Evolutionary conservation across 2,329 filamentous ascomycete genomes (phyloP), one percentile per base, ranked within the genome.

Genomic region (Penicillium sp.): DNA sequence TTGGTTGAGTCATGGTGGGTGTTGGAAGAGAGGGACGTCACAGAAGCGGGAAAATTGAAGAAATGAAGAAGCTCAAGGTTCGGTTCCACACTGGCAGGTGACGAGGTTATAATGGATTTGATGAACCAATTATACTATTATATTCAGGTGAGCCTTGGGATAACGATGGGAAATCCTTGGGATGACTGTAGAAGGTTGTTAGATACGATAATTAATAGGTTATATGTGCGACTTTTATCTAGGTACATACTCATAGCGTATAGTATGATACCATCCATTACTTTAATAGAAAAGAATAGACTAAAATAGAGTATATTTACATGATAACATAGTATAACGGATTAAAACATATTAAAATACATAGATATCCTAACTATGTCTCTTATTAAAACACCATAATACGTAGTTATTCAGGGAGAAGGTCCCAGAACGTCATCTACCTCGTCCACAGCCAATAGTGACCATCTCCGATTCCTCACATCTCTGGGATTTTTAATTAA

Each of bases 1-100:
- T 93, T 37, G 54, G 54, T 43, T 38, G 48, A 17, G 40, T 50
- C 46, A 56, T 56, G 46, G 21, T 55, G 46, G 21, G 27, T 13
- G 9, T 37, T n/a, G 46, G 8, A 17, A 27, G 45, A 31, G 12
- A 37, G 45, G 25, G 45, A 49, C 43, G 52, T 55, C 52, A 55
- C 45, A 23, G 29, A 38, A 47, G 41, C 23, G 45, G 35, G 19
- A 25, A 45, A 45, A 38, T 2, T 29, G 46, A 19, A 35, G n/a
- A 45, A 53, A 31, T 19, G 29, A 29, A 50, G 42, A 40, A 50
- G 53, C 35, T 43, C 19, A 50, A 51, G 46, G n/a, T 52, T 56
- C 48, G 54, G 54, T 41, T 29, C 54, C 54, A 56, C 54, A 35
- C 37, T 40, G 41, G 25, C 41, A 46, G 41, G 25, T 33, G 35